A percentile compares a stretch with the other conserved stretches of the same genome.
phyloP scores from a whole-genome alignment of 495 filamentous ascomycete species.

The Geopyxis carbonaria region DNA sequence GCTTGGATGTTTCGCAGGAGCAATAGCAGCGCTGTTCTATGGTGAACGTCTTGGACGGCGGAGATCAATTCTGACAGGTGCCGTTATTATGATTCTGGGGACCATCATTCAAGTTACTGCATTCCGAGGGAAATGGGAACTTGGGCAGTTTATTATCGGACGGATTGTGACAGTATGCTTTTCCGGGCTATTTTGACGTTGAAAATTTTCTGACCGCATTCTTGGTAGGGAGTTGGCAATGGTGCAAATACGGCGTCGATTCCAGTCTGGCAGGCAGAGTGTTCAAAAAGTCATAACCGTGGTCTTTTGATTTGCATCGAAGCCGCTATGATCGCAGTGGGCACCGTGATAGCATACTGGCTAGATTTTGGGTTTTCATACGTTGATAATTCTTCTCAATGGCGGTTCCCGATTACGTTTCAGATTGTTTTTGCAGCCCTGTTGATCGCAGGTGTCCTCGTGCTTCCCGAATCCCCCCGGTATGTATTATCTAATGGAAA shows the following conservation, averaged over 20 bases:
- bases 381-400: conserved; percentile 27
- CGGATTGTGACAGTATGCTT: conserved; percentile 35
- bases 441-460: conserved; percentile 20
- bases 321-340: conserved; percentile 26
- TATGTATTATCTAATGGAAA: conserved; percentile 7
- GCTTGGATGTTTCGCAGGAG: conserved; percentile 47
- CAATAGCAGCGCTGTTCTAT: conserved; percentile 40
- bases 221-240: conserved; percentile 41
- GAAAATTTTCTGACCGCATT: neutral
- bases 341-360: conserved; percentile 28
- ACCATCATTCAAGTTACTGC: conserved; percentile 47
- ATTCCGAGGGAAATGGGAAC: conserved; percentile 27
- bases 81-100: conserved; percentile 42
- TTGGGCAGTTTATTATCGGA: conserved; percentile 47
- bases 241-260: conserved; percentile 48
- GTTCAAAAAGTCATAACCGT: conserved; percentile 33
- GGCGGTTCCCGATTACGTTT: conserved; percentile 34
- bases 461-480: conserved; percentile 27
- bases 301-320: conserved; percentile 27
- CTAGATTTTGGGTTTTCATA: conserved; percentile 33
- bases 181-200: neutral
- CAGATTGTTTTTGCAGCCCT: conserved; percentile 30
- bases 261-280: conserved; percentile 50
- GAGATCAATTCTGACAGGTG: conserved; percentile 38
- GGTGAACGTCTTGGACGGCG: conserved; percentile 43